Evolutionary conservation across 345 rosid species (phyloP).

Genomic region (Acer yangbiense): DNA sequence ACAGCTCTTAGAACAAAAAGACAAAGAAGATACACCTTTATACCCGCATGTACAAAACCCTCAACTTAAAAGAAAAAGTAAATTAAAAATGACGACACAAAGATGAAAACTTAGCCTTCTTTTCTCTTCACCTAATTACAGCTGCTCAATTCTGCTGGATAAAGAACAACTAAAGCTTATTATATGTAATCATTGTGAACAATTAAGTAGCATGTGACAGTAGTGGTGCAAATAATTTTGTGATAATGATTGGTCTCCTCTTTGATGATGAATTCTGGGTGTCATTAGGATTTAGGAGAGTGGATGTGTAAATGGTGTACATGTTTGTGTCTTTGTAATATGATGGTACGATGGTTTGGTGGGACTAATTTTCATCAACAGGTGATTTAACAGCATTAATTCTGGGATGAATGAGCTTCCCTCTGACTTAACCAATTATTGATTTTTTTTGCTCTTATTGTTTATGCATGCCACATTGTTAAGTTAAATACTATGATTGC

Average conservation of each 20-base stretch:
- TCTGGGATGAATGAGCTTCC: not conserved
- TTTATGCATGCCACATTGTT: not conserved
- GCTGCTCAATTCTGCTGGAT: too few species aligned
- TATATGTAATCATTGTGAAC: not conserved
- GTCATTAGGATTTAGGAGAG: not conserved
- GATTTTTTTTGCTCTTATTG: not conserved
- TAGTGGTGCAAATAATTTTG: not conserved
- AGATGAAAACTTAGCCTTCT: too few species aligned
- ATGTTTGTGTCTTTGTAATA: not conserved
- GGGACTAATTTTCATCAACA: not conserved
- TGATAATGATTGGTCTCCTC: not conserved
- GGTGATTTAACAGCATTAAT: not conserved
- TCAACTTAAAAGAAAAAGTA: too few species aligned
- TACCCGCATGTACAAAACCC: too few species aligned
- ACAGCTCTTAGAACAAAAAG: too few species aligned
- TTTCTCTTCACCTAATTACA: too few species aligned
- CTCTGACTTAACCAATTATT: not conserved
- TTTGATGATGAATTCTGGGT: not conserved
- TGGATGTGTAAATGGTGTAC: not conserved
- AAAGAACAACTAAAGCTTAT: too few species aligned
- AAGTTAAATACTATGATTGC: not conserved
- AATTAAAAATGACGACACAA: too few species aligned
- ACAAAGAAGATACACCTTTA: too few species aligned
- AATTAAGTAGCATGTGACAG: not conserved
- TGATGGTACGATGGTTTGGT: not conserved